A percentile compares a stretch with the other conserved stretches of the same genome.
Evolutionary conservation across 805 yeast species (phyloP).

Genomic region (Candida awuae): DNA sequence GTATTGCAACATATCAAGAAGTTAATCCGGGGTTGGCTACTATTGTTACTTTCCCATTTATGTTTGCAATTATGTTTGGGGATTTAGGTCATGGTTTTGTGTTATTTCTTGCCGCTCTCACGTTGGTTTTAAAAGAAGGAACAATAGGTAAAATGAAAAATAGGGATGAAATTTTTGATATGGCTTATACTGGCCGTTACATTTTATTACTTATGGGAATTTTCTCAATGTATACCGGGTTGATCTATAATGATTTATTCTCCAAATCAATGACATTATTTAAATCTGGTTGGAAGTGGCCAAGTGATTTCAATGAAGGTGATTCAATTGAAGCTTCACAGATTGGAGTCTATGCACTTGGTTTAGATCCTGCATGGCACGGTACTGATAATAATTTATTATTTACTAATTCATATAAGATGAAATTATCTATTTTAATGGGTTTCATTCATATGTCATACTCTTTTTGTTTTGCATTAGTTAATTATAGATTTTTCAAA

Average conservation of each 20-base stretch:
- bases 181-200: constrained; percentile 69
- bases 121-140: constrained; percentile 48
- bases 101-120: constrained; percentile 46
- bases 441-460: constrained; percentile 72
- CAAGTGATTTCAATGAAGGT: constrained; percentile 41
- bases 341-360: constrained; percentile 50
- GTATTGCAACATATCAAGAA: constrained; percentile 67
- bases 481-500: constrained; percentile 49
- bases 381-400: constrained; percentile 67
- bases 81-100: constrained; percentile 74
- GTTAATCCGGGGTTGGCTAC: constrained; percentile 72
- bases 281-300: constrained; percentile 66
- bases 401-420: constrained; percentile 66
- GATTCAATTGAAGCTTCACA: constrained; percentile 40
- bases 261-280: constrained; percentile 64
- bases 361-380: constrained; percentile 71
- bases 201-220: constrained; percentile 62
- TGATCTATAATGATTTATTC: constrained; percentile 64
- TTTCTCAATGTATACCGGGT: constrained; percentile 68
- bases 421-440: constrained; percentile 70
- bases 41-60: constrained; percentile 67
- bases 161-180: constrained; percentile 67
- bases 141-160: constrained; percentile 43
- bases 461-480: constrained; percentile 60
- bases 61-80: constrained; percentile 83